Percentiles rank a stretch among this genome's conserved stretches.
phyloP scores from a whole-genome alignment of 2,329 filamentous ascomycete genomes.

The Fusarium robinianum region DNA sequence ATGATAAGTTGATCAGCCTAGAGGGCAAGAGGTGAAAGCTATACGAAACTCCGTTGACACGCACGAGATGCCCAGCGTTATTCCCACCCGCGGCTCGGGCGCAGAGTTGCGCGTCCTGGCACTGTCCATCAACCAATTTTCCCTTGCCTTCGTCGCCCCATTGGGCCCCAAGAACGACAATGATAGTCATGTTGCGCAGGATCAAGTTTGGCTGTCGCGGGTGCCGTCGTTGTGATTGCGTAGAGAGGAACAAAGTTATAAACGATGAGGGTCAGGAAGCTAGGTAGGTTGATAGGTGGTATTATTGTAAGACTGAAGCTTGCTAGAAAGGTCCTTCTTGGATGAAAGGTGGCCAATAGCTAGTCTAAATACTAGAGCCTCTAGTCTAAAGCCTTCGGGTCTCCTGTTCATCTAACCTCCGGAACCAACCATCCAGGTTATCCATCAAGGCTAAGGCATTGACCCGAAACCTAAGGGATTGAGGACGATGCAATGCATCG shows the following conservation, averaged over 20 bases:
- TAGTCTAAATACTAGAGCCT: too few species aligned
- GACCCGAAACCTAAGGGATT: too few species aligned
- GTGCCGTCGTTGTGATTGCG: conserved; percentile 16
- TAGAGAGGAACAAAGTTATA: conserved; percentile 15
- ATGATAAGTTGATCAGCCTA: conserved; percentile 72
- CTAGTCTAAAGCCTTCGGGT: too few species aligned
- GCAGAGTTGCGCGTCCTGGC: conserved; percentile 40
- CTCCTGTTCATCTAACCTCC: too few species aligned
- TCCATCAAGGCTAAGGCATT: too few species aligned
- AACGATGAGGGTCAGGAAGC: too few species aligned
- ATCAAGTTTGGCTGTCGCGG: conserved; percentile 8
- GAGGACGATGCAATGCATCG: too few species aligned
- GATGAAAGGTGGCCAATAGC: too few species aligned
- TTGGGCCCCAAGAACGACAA: conserved; percentile 44
- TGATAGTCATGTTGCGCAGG: conserved; percentile 35
- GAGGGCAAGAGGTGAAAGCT: conserved; percentile 67
- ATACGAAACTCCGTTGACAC: conserved; percentile 43
- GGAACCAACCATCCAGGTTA: too few species aligned
- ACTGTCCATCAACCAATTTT: conserved; percentile 44
- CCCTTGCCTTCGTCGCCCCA: conserved; percentile 48
- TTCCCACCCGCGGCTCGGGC: conserved; percentile 42
- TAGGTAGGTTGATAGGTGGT: too few species aligned
- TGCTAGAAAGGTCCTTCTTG: too few species aligned
- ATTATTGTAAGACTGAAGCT: too few species aligned
- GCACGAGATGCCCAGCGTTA: conserved; percentile 29